Conservation (phyloP, 495 filamentous ascomycete species). For the Aspergillus avenaceus region DNA sequence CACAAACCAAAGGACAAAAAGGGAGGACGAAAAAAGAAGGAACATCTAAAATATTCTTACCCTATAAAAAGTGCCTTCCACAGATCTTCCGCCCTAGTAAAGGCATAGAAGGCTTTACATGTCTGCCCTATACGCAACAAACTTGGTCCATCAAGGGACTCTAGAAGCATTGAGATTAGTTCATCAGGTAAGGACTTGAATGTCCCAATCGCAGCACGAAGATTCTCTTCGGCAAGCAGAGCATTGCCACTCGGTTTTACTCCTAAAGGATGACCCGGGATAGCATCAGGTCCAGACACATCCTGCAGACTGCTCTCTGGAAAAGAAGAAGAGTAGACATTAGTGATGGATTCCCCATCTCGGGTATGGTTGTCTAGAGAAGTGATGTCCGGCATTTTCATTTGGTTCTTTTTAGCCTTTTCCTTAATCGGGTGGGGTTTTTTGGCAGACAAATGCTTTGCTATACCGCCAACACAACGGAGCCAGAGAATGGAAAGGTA, state of each 20-base stretch:
- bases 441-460: neutral
- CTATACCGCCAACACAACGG: neutral
- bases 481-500: neutral
- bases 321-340: neutral
- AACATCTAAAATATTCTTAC: slow-evolving; percentile 52
- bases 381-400: slow-evolving; percentile 17
- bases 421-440: slow-evolving; percentile 1
- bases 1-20: neutral
- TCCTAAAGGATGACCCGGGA: slow-evolving; percentile 78
- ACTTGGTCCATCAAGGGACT: slow-evolving; percentile 61
- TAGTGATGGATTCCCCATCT: neutral
- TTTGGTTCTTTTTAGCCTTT: too few relatives aligned
- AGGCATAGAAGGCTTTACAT: slow-evolving; percentile 87
- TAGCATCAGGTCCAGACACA: slow-evolving; percentile 27
- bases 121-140: slow-evolving; percentile 70
- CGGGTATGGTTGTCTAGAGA: slow-evolving; percentile 5
- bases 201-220: slow-evolving; percentile 58
- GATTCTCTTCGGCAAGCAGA: slow-evolving; percentile 59
- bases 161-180: slow-evolving; percentile 69
- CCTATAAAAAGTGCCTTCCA: slow-evolving; percentile 84
- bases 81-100: slow-evolving; percentile 77
- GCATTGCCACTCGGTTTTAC: slow-evolving; percentile 89
- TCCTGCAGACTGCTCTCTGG: slow-evolving; percentile 12
- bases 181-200: slow-evolving; percentile 76
- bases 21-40: neutral